Evolutionary conservation across 2,329 filamentous ascomycete species (phyloP), one percentile per base, ranked within the genome.

Genomic region (Fusarium acutatum): DNA sequence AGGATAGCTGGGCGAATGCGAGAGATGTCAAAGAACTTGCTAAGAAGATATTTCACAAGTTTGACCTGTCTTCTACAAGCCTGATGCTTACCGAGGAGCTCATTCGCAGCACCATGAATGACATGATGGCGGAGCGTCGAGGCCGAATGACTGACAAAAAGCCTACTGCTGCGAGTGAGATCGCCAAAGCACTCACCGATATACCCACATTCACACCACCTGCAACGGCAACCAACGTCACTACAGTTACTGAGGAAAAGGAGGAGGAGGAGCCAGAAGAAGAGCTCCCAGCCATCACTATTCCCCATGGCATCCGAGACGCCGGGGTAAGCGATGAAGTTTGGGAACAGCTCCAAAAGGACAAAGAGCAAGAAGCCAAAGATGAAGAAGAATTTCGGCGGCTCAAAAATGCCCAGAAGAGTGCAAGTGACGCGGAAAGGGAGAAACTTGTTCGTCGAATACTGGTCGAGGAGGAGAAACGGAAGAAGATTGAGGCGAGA

Each of bases 1-100:
- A 88, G 7, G 77, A 84, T 1, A 84, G 84, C 12, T 93, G 91
- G 89, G 91, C 87, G 0, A 93, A 89, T 69, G 91, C 87, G 0
- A 85, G 91, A 8, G 91, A 93, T 52, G 85, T 93, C 4, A 81
- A 88, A 18, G 87, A 86, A 0, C 47, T 93, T 0, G 84, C 82
- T 0, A 89, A 87, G 64, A 74, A 58, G 2, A 86, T 92, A 4
- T 89, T 90, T 70, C 78, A 80, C 22, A 75, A 67, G 24, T 69
- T 80, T 5, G 73, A 79, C 22, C 35, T 79, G 11, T 49, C 52
- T 14, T 40, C 37, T 1, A 10, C 57, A 0, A 22, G n/a, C 1
- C 24, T 80, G 5, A 65, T 9, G 0, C n/a, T 83, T 3, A 71
- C 74, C 0, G 67, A 81, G 18, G 47, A 49, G 0, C 43, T 73